These are phyloP conservation scores for Eustoma russellianum DNA, from an alignment of 257 asterid species.

Conservation along the genomic window DNA sequence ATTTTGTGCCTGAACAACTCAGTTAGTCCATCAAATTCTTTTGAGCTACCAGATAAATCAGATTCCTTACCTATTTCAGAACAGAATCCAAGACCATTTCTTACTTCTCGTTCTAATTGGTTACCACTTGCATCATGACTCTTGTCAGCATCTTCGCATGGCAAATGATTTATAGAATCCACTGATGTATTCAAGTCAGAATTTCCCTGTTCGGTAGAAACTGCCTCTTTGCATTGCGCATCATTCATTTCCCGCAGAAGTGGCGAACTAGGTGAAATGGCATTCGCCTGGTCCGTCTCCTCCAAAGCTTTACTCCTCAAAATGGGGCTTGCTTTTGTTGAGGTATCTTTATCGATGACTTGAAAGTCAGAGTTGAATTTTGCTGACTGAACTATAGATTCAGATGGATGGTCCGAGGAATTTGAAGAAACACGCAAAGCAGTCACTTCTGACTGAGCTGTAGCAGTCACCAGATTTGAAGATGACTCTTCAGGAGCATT, in stretches of 20 bases:
- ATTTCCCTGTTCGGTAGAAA: slow-evolving; percentile 1
- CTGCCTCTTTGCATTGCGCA: neutral
- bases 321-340: neutral
- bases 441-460: slow-evolving; percentile 7
- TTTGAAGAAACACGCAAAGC: slow-evolving; percentile 1
- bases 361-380: neutral
- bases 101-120: slow-evolving; percentile 6
- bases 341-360: neutral
- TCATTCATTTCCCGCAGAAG: slow-evolving; percentile 6
- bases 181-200: neutral
- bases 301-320: neutral
- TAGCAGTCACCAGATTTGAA: neutral
- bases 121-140: neutral
- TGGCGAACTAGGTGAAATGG: neutral
- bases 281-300: neutral
- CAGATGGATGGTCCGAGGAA: slow-evolving; percentile 4
- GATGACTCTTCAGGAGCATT: slow-evolving; percentile 6
- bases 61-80: slow-evolving; percentile 1
- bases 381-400: neutral
- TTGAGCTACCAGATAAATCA: slow-evolving; percentile 1
- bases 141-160: slow-evolving; percentile 2
- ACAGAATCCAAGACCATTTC: neutral
- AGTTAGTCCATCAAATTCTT: slow-evolving; percentile 8
- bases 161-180: neutral
- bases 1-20: slow-evolving; percentile 7